Base-by-base conservation (phyloP, 176 grass and related monocot species). In the Carex kokanica region DNA sequence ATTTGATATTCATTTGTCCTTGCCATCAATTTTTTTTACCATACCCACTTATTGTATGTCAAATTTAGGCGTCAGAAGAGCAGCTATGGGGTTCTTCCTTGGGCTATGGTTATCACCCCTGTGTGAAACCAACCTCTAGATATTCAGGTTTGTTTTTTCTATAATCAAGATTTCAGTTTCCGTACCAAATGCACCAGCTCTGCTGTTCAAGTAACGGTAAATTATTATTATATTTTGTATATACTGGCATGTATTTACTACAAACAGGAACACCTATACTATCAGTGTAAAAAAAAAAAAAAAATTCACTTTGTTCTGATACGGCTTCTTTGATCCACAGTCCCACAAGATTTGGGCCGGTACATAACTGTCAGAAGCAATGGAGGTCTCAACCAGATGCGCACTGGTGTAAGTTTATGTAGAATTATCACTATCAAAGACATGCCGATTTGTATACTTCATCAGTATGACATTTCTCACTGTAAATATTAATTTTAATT, bases 351-450 rank as follows among this genome's bases (percentile, higher is more conserved):
- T 74, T 87, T 36, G 29, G 85, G 83, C 13, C 84, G 17, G 32
- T 98, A 95, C 82, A 83, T 98, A 86, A 95, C 92, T 45, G 95
- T 98, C 36, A 95, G 89, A 90, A 98, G 92, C 78, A 98, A 98
- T 87, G 95, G 92, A 59, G 92, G 95, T 64, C 92, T 98, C 27
- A 98, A 98, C 64, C 92, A 98, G 91, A 98, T 98, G 92, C 91
- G 95, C 32, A 98, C 95, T 84, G 91, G 95, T 87, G 95, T 98
- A 98, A 93, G 92, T 84, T 66, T 82, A 5, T 67, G 68, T 40
- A 51, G 60, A 79, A 64, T 74, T 18, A 45, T 49, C 49, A n/a
- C 45, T 61, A 64, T 67, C 27, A 41, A 27, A 52, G 54, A 64
- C 43, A 68, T 90, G 43, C 81, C 69, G 53, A 71, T 82, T 82